phyloP scores from a whole-genome alignment of 23 red algal species.

The Agarophyton chilense region DNA sequence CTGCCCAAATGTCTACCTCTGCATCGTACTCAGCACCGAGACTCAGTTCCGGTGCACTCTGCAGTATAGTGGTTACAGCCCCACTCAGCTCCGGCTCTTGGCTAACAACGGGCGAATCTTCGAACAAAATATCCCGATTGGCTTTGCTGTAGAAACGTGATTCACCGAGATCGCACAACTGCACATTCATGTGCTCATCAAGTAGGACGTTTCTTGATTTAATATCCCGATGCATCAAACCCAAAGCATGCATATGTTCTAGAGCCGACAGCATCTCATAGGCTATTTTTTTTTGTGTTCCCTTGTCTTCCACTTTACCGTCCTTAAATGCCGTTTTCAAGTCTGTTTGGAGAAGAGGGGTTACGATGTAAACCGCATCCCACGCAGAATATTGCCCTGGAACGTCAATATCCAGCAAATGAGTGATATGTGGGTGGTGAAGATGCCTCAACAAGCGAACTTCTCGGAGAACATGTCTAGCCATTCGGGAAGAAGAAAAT shows the following conservation, averaged over 20 bases:
- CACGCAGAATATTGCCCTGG: slow-evolving; percentile 56
- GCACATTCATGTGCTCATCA: slow-evolving; percentile 60
- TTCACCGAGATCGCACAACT: slow-evolving; percentile 86
- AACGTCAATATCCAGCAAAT: slow-evolving; percentile 80
- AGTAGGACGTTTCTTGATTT: slow-evolving; percentile 89
- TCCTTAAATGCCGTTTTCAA: slow-evolving; percentile 62
- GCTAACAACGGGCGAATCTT: slow-evolving; percentile 2
- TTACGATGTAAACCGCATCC: slow-evolving; percentile 90
- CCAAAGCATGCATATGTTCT: slow-evolving; percentile 82
- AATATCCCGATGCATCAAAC: slow-evolving; percentile 92
- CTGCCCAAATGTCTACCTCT: slow-evolving; percentile 95
- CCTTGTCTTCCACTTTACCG: slow-evolving; percentile 26
- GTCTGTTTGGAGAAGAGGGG: slow-evolving; percentile 79
- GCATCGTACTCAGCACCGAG: slow-evolving; percentile 84
- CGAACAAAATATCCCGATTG: slow-evolving; percentile 51
- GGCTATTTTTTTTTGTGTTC: slow-evolving; percentile 65
- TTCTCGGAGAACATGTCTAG: slow-evolving; percentile 84
- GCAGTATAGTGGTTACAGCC: slow-evolving; percentile 70
- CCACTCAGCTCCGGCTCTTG: slow-evolving; percentile 53
- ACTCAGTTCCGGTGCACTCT: slow-evolving; percentile 86
- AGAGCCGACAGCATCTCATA: slow-evolving; percentile 84
- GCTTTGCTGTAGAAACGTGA: slow-evolving; percentile 66
- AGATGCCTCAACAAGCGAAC: slow-evolving; percentile 85
- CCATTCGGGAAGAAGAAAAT: slow-evolving; percentile 78
- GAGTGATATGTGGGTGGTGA: slow-evolving; percentile 82